Evolutionary conservation across 805 yeast species (phyloP), one percentile per base, ranked within the genome.

Genomic region (Candida chauliodis): DNA sequence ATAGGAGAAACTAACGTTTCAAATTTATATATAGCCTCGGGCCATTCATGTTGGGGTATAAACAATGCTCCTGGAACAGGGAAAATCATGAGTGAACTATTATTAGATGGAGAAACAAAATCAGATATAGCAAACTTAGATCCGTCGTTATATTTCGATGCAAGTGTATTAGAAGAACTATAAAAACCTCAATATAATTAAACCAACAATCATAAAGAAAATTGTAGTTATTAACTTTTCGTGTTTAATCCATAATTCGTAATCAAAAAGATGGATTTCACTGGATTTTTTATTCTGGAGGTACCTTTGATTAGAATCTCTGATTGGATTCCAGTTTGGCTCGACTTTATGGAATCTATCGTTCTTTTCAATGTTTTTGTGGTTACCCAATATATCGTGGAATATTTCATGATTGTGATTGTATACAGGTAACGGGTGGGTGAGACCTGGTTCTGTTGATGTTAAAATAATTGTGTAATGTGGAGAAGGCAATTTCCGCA

Each of bases 21-120:
- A 16, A 80, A 81, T 43, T 66, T 91, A 44, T 84, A 68, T 50
- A 59, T 91, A 40, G 96, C 96, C 2, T 78, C 91, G 11, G 99
- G 98, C 0, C 99, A 91, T 61, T 84, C 96, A 11, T 93, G 98
- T 63, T 91, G 99, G 99, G 99, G 99, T 16, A 93, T 91, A 46
- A 93, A 91, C 64, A 91, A 93, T 60, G 96, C 96, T 0, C 97
- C 97, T 1, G 97, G 85, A 3, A 90, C 97, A 0, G 99, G 99
- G n/a, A 79, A 87, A 54, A 73, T 93, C 26, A 75, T 91, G 81
- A 80, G 95, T 46, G 98, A 91, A 62, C 53, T 91, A 38, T 59
- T 91, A 32, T 59, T 91, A 31, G 97, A 91, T 36, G 98, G 97
- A 9, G 78, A 76, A 47, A 83, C 84, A 7, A 70, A 62, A 25